Evolutionary conservation across 2,329 filamentous ascomycete species (phyloP), one percentile per base, ranked within the genome.

Genomic region (Neofusicoccum kwambonambiense): DNA sequence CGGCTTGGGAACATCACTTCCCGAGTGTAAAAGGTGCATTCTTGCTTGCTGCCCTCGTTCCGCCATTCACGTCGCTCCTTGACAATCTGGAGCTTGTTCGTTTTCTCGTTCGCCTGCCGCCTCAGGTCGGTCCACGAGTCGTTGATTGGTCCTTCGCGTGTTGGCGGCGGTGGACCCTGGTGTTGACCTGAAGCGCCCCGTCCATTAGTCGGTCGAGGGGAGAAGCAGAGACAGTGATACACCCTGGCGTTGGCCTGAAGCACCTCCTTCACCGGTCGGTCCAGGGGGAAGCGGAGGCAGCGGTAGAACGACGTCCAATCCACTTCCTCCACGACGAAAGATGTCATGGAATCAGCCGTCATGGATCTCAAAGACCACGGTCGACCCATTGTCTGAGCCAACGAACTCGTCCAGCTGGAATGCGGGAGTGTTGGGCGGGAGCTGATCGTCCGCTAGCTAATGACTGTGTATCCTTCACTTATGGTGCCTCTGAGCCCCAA

Each of bases 61-160:
- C 77, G 80, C 87, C 88, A 92, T 73, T 93, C 90, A 31, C 87
- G 87, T 13, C 90, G 83, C 34, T 84, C 85, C 74, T 93, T 90
- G 0, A 91, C 76, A 17, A 91, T 87, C 58, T 84, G 80, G 1
- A 90, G 75, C 13, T 81, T 75, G 1, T 86, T 86, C 0, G 84
- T 87, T 11, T 70, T 70, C 66, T 91, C 87, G 65, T 91, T 86
- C 39, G 79, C 80, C 34, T 86, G 82, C 1, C 93, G 78, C 3
- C 83, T 83, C 3, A 93, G 77, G 65, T 87, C 85, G 0, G 86
- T 89, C 90, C 90, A 93, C 2, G 89, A 84, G 69, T 92, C 88
- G 68, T 93, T 89, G 15, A 92, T 87, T 0, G 89, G 85, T 0
- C 90, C 90, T 73, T 93, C 90, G 78, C 79, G 69, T 91, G 87